Evolutionary conservation across 768 basidiomycete species (phyloP).

Genomic region (Termitomyces titanicus): DNA sequence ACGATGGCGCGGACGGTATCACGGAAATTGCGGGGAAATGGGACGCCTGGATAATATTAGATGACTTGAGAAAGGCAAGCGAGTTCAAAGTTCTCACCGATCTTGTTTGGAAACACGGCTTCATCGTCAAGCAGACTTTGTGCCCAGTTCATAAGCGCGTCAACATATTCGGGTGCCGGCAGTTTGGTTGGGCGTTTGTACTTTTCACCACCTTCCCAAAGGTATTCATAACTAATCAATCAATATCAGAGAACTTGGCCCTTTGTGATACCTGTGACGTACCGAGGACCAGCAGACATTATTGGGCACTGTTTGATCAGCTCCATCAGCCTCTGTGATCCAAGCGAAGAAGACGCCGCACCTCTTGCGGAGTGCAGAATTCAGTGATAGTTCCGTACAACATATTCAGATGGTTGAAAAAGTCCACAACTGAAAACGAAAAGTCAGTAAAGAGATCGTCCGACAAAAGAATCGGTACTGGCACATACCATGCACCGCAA

Average conservation of each 20-base stretch:
- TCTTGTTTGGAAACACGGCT: constrained; percentile 88
- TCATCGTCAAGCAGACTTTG: constrained; percentile 93
- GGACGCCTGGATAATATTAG: constrained; percentile 54
- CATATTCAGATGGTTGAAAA: constrained; percentile 99
- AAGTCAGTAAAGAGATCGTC: neutral
- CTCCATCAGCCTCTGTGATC: neutral
- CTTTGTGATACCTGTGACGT: constrained; percentile 16
- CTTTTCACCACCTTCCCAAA: constrained; percentile 89
- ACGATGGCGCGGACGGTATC: constrained; percentile 91
- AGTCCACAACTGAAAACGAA: constrained; percentile 81
- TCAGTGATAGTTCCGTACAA: constrained; percentile 97
- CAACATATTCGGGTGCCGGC: constrained; percentile 94
- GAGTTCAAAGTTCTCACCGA: constrained; percentile 49
- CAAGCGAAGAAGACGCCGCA: constrained; percentile 26
- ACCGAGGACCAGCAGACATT: constrained; percentile 96
- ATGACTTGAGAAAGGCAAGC: neutral
- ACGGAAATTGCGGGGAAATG: constrained; percentile 87
- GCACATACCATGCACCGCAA: constrained; percentile 93
- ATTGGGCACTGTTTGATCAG: constrained; percentile 71
- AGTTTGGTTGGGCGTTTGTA: constrained; percentile 92
- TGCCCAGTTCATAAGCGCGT: constrained; percentile 98
- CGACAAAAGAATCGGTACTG: neutral
- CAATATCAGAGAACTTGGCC: neutral
- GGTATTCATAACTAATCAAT: constrained; percentile 76
- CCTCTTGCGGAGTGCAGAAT: constrained; percentile 94